Evolutionary conservation across 805 yeast genomes (phyloP).

Genomic region (Isabelozyma rhagii): DNA sequence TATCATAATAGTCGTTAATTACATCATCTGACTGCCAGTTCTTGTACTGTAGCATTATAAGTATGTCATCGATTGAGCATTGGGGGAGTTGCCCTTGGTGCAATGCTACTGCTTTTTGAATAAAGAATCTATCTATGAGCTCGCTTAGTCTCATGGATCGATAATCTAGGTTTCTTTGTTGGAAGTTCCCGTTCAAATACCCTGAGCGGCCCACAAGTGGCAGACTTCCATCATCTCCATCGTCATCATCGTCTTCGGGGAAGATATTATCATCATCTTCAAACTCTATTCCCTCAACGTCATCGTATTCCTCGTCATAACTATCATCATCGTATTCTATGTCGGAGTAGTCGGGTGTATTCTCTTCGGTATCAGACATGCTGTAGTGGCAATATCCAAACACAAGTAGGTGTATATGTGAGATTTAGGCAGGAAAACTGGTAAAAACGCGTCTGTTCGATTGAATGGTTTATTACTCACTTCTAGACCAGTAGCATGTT

Average conservation of each 20-base stretch:
- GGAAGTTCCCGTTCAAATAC: background rate
- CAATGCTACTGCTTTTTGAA: slow-evolving; percentile 19
- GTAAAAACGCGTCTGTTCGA: background rate
- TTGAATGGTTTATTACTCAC: too few relatives aligned
- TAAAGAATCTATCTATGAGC: slow-evolving; percentile 20
- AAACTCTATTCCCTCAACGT: background rate
- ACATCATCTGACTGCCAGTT: slow-evolving; percentile 41
- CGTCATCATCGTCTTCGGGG: slow-evolving; percentile 7
- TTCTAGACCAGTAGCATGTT: background rate
- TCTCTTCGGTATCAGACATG: slow-evolving; percentile 2
- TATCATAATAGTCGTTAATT: slow-evolving; percentile 33
- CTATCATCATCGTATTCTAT: slow-evolving; percentile 21
- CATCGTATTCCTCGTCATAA: slow-evolving; percentile 9
- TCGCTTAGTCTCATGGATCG: slow-evolving; percentile 24
- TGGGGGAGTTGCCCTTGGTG: slow-evolving; percentile 21
- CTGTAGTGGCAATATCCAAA: background rate
- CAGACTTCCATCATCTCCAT: background rate
- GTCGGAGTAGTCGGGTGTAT: slow-evolving; percentile 6
- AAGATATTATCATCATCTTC: slow-evolving; percentile 4
- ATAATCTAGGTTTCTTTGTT: slow-evolving; percentile 9
- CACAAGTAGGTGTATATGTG: background rate
- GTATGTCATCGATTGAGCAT: slow-evolving; percentile 26
- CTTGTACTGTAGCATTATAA: slow-evolving; percentile 33
- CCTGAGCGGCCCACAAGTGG: slow-evolving; percentile 1
- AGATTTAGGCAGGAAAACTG: background rate